Base-by-base conservation (phyloP, 2,329 filamentous ascomycete species). In the Trichoderma guizhouense region DNA sequence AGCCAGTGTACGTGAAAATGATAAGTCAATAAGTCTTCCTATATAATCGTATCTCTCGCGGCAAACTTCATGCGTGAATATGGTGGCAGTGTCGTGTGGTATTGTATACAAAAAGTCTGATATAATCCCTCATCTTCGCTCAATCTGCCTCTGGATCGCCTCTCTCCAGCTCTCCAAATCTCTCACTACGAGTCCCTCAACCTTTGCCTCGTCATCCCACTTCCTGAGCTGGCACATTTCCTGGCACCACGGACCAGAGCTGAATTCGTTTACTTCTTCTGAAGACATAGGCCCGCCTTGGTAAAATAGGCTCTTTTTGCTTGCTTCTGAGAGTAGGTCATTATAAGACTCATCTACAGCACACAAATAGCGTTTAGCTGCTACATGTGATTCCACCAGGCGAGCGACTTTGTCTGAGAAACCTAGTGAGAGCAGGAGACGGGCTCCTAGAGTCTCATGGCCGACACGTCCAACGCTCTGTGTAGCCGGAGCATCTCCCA, bases 321-420 rank as follows among this genome's bases (percentile, higher is more conserved):
- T 66, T 9, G 63, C 47, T 39, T 66, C 47, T 18, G 63, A 66
- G 14, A 66, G 63, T 11, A 32, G 8, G n/a, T 57, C 30, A 15
- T 66, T 66, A 36, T 66, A 66, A 18, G 47, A 57, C 18, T 39
- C 47, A 8, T 66, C 63, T 28, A 66, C 63, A 5, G 63, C 63
- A 11, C 63, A 66, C 21, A 66, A 15, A 18, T 66, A 66, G 14
- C 63, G 43, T 21, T 66, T 66, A 12, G 63, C 63, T 28, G 43
- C 63, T 51, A 66, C 63, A n/a, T 66, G 63, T 8, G 63, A 66
- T 57, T 66, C 63, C 28, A 66, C 63, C 3, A 66, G 63, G 7
- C 47, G 47, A 18, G 30, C 21, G 5, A 66, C 63, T 28, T 66
- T 66, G 12, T 57, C 47, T 6, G 63, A 66, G 21, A 66, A 66